These are phyloP conservation scores for Gorgonomyces haynaldii DNA, from an alignment of 192 early-diverging fungal species.

Conservation along the genomic window DNA sequence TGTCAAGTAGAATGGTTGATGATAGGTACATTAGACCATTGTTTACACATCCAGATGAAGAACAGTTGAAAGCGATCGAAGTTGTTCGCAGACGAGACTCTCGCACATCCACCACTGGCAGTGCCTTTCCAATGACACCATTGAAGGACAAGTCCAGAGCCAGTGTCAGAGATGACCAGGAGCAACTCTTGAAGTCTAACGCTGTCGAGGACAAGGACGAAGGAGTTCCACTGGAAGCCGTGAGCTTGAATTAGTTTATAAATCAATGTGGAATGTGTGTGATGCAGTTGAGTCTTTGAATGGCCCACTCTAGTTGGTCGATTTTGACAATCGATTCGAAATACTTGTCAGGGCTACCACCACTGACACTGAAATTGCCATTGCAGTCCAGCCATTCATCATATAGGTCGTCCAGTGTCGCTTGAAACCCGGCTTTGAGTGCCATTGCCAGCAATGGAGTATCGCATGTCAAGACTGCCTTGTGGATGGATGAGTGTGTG, in stretches of 20 bases:
- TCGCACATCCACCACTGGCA: not conserved
- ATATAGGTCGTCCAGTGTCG: not conserved
- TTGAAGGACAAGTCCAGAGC: not conserved
- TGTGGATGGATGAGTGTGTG: too few species aligned
- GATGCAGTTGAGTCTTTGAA: not conserved
- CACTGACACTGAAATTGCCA: not conserved
- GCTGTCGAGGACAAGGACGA: not conserved
- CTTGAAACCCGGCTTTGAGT: not conserved
- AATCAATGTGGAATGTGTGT: too few species aligned
- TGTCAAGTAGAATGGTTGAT: constrained; percentile 16
- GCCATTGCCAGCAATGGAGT: not conserved
- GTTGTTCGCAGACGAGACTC: not conserved
- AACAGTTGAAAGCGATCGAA: not conserved
- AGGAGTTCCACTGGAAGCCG: too few species aligned
- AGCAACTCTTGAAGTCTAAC: not conserved
- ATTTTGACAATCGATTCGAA: not conserved
- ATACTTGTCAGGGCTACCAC: not conserved
- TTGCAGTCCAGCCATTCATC: not conserved
- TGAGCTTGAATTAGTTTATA: constrained; percentile 5
- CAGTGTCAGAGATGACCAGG: not conserved
- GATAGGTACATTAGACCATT: constrained; percentile 1
- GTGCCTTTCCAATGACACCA: not conserved
- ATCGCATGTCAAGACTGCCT: too few species aligned
- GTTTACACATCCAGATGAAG: not conserved
- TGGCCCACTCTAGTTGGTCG: not conserved